Evolutionary conservation across 2,329 filamentous ascomycete genomes (phyloP), one percentile per base, ranked within the genome.

Genomic region (Exophiala lecanii-corni): DNA sequence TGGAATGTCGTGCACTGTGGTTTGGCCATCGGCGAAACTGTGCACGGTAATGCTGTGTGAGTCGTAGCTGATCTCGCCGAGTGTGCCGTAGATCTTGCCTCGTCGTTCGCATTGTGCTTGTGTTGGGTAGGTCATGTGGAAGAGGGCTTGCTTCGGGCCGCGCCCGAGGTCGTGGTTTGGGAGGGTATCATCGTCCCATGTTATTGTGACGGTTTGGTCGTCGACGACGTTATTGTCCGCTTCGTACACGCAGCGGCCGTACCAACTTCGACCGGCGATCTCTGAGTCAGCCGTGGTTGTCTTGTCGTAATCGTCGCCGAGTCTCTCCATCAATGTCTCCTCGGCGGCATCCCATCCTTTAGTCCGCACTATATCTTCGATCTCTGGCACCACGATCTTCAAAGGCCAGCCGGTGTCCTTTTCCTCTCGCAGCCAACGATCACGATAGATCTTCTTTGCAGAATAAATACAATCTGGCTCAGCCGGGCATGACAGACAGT

Each of bases 61-160:
- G 66, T 97, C 89, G 52, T 94, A 92, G 55, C 81, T 79, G 19
- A 97, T 79, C 65, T 97, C 91, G 32, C 91, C 92, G 38, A 79
- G 71, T 0, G 85, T 86, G 36, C 92, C 92, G 65, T 96, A 95
- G 35, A 96, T 79, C 47, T 86, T 73, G 0, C 87, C 89, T 46
- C 89, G 83, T 3, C 92, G 81, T 53, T 94, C 78, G 62, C 91
- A 97, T 54, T 94, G 84, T 59, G 84, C 83, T 59, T 86, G 81
- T 0, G 89, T 94, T 49, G 89, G 86, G 2, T 91, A 89, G 2
- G 91, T 83, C 91, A 97, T 96, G 65, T 97, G 91, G 61, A 97
- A 86, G 2, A 81, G 81, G 1, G 89, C 91, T 12, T 84, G 88
- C 68, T 97, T 97, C 32, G 87, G 79, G 2, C 79, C 79, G 17